Conservation (phyloP, 1,284 basidiomycete species). For the Chalciporus sp. region DNA sequence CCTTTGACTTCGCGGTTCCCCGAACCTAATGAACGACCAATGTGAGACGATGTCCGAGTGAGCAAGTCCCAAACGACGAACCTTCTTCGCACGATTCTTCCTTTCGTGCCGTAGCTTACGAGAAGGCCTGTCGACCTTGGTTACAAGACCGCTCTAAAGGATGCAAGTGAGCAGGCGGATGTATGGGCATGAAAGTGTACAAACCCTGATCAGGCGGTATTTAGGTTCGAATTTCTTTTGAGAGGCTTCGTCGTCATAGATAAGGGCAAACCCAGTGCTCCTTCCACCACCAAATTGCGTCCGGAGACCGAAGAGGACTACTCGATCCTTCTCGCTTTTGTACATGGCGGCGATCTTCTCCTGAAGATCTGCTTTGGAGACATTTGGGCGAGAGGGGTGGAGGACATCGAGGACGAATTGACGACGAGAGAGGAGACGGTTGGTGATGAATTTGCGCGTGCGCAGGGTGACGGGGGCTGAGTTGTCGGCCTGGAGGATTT, state of each 20-base stretch:
- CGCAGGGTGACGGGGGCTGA: slow-evolving; percentile 94
- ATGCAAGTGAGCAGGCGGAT: slow-evolving; percentile 10
- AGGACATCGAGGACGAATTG: slow-evolving; percentile 95
- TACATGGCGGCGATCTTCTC: slow-evolving; percentile 89
- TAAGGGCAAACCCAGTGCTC: slow-evolving; percentile 95
- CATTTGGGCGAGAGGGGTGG: slow-evolving; percentile 94
- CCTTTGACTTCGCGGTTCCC: slow-evolving; percentile 93
- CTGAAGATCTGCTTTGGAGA: slow-evolving; percentile 90
- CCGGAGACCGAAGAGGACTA: slow-evolving; percentile 80
- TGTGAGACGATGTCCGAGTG: slow-evolving; percentile 8
- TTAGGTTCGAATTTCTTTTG: slow-evolving; percentile 98
- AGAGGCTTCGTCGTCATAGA: slow-evolving; percentile 95
- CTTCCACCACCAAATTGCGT: slow-evolving; percentile 99
- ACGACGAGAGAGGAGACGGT: slow-evolving; percentile 93
- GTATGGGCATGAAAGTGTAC: neutral
- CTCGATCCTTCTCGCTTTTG: slow-evolving; percentile 77
- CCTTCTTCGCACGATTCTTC: slow-evolving; percentile 99
- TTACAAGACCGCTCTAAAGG: slow-evolving; percentile 74
- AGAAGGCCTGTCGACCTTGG: slow-evolving; percentile 90
- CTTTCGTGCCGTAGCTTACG: slow-evolving; percentile 99
- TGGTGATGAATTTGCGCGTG: slow-evolving; percentile 99
- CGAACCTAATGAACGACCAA: slow-evolving; percentile 59
- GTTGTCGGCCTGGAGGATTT: slow-evolving; percentile 66
- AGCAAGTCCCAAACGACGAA: slow-evolving; percentile 34
- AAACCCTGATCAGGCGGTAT: slow-evolving; percentile 94